A percentile compares a stretch with the other conserved stretches of the same genome.
Evolutionary conservation across 2,329 filamentous ascomycete genomes (phyloP).

Genomic region (Pseudogymnoascus sp.): DNA sequence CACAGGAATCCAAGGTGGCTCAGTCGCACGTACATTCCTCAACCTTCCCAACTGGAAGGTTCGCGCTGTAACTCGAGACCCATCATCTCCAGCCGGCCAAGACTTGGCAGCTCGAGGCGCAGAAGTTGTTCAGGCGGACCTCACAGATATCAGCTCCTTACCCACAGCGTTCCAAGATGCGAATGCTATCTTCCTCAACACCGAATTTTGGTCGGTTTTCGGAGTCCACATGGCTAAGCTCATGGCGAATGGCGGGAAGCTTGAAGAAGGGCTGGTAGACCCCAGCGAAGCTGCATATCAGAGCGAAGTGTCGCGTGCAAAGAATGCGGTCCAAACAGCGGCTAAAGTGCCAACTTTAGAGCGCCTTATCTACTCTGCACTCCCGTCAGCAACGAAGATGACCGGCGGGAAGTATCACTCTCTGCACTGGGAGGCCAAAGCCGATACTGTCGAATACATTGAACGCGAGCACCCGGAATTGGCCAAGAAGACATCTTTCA

Average conservation of each 20-base stretch:
- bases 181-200: constrained; percentile 24
- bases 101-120: constrained; percentile 18
- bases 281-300: constrained; percentile 17
- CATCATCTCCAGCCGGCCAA: constrained; percentile 15
- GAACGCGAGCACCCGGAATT: constrained; percentile 21
- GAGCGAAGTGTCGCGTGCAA: constrained; percentile 20
- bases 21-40: constrained; percentile 36
- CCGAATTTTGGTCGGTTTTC: constrained; percentile 20
- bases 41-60: not conserved
- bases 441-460: constrained; percentile 26
- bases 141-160: constrained; percentile 19
- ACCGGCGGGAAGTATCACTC: constrained; percentile 23
- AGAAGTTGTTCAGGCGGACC: constrained; percentile 23
- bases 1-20: constrained; percentile 53
- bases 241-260: not conserved
- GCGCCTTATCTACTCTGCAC: constrained; percentile 20
- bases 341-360: constrained; percentile 26
- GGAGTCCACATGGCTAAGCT: not conserved
- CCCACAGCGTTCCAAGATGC: constrained; percentile 19
- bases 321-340: constrained; percentile 26
- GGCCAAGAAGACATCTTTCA: constrained; percentile 29
- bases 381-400: constrained; percentile 17
- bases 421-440: constrained; percentile 29
- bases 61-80: constrained; percentile 15
- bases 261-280: not conserved